Evolutionary conservation across 179 eudicot species (phyloP).

Genomic region (Actinidia arguta): DNA sequence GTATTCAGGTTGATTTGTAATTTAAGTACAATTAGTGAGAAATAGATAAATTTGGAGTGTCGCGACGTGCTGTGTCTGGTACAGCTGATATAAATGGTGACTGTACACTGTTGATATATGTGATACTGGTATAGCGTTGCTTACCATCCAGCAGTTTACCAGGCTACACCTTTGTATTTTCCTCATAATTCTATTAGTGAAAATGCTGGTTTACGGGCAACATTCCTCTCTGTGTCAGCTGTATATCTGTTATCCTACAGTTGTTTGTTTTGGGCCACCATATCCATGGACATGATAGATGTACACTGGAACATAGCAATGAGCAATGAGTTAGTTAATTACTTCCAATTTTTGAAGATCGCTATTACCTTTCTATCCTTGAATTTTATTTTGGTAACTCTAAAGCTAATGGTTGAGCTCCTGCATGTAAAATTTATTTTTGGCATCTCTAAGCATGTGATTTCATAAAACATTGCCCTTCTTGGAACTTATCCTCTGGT

Average conservation of each 20-base stretch:
- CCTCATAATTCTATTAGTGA: background rate
- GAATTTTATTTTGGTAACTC: constrained; percentile 1
- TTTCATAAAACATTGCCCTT: background rate
- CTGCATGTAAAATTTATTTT: background rate
- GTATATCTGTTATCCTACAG: background rate
- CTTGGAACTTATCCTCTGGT: background rate
- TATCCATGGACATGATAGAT: background rate
- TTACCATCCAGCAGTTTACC: background rate
- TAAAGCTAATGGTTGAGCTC: background rate
- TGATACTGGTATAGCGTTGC: background rate
- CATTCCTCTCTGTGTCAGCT: constrained; percentile 1
- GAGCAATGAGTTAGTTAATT: background rate
- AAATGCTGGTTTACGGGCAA: background rate
- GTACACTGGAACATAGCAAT: background rate
- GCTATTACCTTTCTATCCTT: background rate
- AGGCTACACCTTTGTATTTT: background rate
- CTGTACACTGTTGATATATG: background rate
- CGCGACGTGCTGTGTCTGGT: background rate
- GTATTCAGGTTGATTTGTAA: background rate
- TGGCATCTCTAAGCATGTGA: background rate
- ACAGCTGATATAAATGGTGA: background rate
- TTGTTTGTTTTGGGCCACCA: background rate
- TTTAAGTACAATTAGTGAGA: constrained; percentile 8
- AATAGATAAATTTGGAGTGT: background rate
- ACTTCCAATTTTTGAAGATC: background rate